Base-by-base conservation (phyloP, 1,284 basidiomycete genomes). In the Sanghuangporus weigelae region DNA sequence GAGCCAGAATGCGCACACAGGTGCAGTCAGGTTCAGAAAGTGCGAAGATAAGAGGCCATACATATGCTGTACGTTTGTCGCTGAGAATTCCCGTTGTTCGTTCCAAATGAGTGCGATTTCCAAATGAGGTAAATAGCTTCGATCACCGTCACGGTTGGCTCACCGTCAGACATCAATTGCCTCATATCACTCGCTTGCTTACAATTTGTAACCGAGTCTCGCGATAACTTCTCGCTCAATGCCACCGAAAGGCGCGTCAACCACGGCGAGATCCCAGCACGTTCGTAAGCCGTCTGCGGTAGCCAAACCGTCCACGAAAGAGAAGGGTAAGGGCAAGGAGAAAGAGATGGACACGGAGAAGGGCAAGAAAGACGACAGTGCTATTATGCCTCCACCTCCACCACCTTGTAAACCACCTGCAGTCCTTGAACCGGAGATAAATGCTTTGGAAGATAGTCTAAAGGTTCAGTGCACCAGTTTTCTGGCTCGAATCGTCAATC, bases 371-470 rank as follows among this genome's bases (percentile, higher is more conserved):
- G 58, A 62, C 50, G 70, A 72, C 49, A 75, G 76, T n/a, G 38
- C 73, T 74, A 58, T 73, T 0, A 87, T 89, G 82, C 83, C 81
- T 5, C 83, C 81, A 6, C 87, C 87, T 14, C 86, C 86, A 0
- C 84, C 72, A 57, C 84, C 86, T 48, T 71, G 71, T 7, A 71
- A 74, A 56, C 77, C 78, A 11, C 72, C 71, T 63, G 76, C 76
- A 10, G 80, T 85, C n/a, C 73, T 92, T 7, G 84, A 87, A 57
- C 78, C 82, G 36, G 90, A 92, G 71, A 76, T 86, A 65, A 77
- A 76, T 35, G 85, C 84, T 0, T 72, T 92, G 46, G 75, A 78
- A 3, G 72, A 73, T 4, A 85, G 81, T 69, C 75, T 91, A 26
- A 84, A 84, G 77, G 89, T 83, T 16, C n/a, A n/a, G 16, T 19